Base-by-base conservation (phyloP, 23 red algal species). In the Chondrus crispus region DNA sequence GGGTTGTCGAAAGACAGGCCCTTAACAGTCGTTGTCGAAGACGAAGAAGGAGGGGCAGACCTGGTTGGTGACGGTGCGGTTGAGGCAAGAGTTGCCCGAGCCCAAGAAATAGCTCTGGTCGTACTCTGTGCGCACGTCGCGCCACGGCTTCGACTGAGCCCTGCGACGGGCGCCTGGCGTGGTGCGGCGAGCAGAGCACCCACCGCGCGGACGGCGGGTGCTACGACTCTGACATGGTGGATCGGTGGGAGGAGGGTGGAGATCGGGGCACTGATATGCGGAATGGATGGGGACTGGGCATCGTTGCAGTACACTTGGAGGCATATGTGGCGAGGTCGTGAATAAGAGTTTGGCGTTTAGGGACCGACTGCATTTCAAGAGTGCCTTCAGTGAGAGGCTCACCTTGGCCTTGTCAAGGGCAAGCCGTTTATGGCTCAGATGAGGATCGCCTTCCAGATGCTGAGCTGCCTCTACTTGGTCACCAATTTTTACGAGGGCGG, bases 21-120 rank as follows among this genome's bases (percentile, higher is more conserved):
- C 81, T 86, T 84, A 76, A 98, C n/a, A 98, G 53, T 98, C 96
- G 66, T 98, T 98, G 82, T 94, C 93, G 64, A 98, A 98, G 13
- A 98, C 96, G 62, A 93, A 98, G 30, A 93, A 95, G 24, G 73
- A 41, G 36, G 91, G 81, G 74, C 95, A 98, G 30, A 93, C 74
- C 36, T 93, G 96, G 85, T 98, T 98, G 29, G 74, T 84, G 12
- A 90, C 68, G 33, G 69, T 81, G 19, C 93, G 93, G 62, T 89
- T 89, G 33, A 93, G 90, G 24, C 96, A 93, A 7, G 51, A 87
- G 74, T 98, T 98, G 8, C 96, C 96, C 9, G 96, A 88, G n/a
- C 96, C 93, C 19, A 98, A 81, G 66, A 94, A 98, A 57, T 94
- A 88, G 4, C 91, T 89, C 12, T 93, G 96, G 77, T 98, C 96